Evolutionary conservation across 2,329 filamentous ascomycete genomes (phyloP), one percentile per base, ranked within the genome.

Genomic region (Metarhizium anisopliae): DNA sequence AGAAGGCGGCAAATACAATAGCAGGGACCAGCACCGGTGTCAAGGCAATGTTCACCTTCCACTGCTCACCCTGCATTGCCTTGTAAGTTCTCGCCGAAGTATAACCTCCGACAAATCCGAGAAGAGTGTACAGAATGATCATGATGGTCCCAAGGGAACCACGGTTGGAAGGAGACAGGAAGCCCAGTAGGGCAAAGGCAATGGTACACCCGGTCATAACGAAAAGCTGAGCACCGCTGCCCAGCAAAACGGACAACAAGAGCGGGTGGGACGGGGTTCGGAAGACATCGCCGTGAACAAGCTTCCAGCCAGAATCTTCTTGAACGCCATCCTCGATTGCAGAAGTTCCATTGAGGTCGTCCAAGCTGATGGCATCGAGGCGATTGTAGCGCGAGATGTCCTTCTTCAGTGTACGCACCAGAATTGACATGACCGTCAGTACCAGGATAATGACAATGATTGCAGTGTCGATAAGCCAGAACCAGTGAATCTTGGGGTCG

Each of bases 401-500:
- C 77, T 95, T 96, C 72, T 86, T 88, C 57, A 99, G 76, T 1
- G 93, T 91, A 54, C 93, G 84, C 55, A 95, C 78, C 16, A 99
- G 79, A 50, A 97, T 90, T n/a, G 92, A 95, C 71, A 87, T 87
- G 60, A 99, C 94, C 64, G 94, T 96, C 50, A 91, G 83, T 40
- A 93, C 86, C 45, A 97, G 78, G 72, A 97, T 94, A 51, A 96
- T 81, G 52, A 99, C 92, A 59, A 99, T 95, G 49, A 97, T 85
- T 52, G 94, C 89, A 40, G 92, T 96, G 72, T 96, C 96, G 73
- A 97, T 89, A 52, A 99, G 84, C 58, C 92, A 96, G 76, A 97
- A 96, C 94, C 94, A 99, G 72, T 99, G 94, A 64, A 99, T 97
- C 77, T 94, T 95, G 53, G 94, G 92, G 70, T 97, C 92, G 67